Percentiles rank a stretch among this genome's conserved stretches.
phyloP scores from a whole-genome alignment of 495 filamentous ascomycete species.

The Penicillium canariense region DNA sequence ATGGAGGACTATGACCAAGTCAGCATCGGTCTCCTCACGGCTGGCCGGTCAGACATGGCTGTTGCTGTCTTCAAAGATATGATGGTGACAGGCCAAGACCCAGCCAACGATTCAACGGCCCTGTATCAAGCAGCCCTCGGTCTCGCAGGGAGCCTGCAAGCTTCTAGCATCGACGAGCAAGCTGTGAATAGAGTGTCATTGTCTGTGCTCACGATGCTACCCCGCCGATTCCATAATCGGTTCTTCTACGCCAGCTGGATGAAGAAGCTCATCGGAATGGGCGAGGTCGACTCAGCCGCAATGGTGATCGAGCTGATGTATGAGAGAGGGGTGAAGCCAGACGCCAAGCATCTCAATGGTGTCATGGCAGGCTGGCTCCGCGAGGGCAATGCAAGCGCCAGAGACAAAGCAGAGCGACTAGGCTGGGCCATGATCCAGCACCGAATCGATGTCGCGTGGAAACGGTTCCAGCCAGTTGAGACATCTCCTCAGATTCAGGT shows the following conservation, averaged over 20 bases:
- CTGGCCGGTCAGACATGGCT: conserved; percentile 58
- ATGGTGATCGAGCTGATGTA: conserved; percentile 67
- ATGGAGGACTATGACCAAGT: conserved; percentile 75
- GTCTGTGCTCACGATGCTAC: conserved; percentile 52
- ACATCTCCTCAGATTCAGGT: conserved; percentile 23
- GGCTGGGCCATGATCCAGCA: conserved; percentile 75
- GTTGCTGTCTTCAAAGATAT: conserved; percentile 78
- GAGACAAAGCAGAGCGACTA: conserved; percentile 63
- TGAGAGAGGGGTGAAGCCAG: conserved; percentile 59
- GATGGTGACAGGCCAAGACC: conserved; percentile 65
- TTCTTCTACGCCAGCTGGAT: conserved; percentile 82
- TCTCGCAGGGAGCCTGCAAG: conserved; percentile 46
- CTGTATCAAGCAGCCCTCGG: conserved; percentile 47
- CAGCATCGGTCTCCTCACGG: conserved; percentile 59
- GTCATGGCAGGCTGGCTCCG: conserved; percentile 73
- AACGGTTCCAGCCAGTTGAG: conserved; percentile 30
- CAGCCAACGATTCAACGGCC: conserved; percentile 46
- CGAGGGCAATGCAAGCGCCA: conserved; percentile 48
- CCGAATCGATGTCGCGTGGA: conserved; percentile 57
- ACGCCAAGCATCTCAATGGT: conserved; percentile 71
- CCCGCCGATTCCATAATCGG: conserved; percentile 64
- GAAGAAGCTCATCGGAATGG: conserved; percentile 72
- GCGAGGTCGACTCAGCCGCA: conserved; percentile 65
- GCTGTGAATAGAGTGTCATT: conserved; percentile 53
- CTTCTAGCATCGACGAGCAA: conserved; percentile 42